Percentiles rank a stretch among this genome's conserved stretches.
Conservation (phyloP, 495 filamentous ascomycete genomes). For the Podospora conica region DNA sequence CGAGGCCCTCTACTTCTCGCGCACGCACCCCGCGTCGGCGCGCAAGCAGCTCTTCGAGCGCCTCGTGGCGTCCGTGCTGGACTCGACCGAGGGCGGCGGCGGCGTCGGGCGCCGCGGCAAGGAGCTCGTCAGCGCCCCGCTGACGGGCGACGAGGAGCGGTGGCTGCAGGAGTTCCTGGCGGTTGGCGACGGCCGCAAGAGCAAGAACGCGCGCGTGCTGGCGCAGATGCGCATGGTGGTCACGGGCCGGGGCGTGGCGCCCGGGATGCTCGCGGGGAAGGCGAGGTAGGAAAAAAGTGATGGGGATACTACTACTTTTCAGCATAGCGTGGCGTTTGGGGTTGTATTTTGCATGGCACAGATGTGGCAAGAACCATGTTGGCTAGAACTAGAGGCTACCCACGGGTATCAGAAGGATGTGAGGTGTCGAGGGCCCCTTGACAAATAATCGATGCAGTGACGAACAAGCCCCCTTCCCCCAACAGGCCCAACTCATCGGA, state of each 20-base stretch:
- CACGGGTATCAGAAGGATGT: background rate
- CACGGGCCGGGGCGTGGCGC: constrained; percentile 19
- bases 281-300: background rate
- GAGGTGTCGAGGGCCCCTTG: too few species aligned
- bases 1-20: constrained; percentile 68
- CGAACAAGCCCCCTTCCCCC: too few species aligned
- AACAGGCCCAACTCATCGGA: too few species aligned
- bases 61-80: constrained; percentile 59
- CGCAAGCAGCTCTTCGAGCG: constrained; percentile 58
- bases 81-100: constrained; percentile 25
- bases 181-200: constrained; percentile 53
- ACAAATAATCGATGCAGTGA: too few species aligned
- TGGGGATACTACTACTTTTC: background rate
- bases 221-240: constrained; percentile 59
- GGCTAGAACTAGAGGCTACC: background rate
- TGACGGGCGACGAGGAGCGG: constrained; percentile 58
- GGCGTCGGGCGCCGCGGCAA: constrained; percentile 46
- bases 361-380: background rate
- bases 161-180: constrained; percentile 66
- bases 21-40: constrained; percentile 53
- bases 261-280: constrained; percentile 3
- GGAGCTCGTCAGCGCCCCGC: constrained; percentile 65
- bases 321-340: background rate
- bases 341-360: background rate
- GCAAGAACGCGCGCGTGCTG: constrained; percentile 60